These are phyloP conservation scores for Simmondsia chinensis DNA, from an alignment of 148 eudicot genomes.

Conservation along the genomic window DNA sequence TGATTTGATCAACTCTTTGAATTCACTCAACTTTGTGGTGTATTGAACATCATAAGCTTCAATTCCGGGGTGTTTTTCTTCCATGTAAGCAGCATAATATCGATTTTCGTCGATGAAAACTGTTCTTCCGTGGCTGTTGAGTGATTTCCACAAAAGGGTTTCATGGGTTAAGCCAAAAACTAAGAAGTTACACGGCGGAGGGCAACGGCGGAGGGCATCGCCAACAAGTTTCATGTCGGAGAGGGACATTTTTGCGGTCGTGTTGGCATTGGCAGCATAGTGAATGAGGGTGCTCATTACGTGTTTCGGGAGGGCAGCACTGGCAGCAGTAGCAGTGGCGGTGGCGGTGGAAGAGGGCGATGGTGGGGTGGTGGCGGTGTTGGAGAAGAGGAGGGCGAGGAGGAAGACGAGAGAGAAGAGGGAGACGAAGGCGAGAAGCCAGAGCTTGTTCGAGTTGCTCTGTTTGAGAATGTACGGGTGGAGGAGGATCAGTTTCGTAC, in stretches of 20 bases:
- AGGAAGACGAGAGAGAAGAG: conserved; percentile 49
- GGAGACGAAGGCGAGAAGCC: conserved; percentile 54
- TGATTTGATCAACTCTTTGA: conserved; percentile 30
- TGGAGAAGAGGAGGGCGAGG: conserved; percentile 48
- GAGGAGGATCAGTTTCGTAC: conserved; percentile 62
- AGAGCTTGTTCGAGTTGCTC: conserved; percentile 47
- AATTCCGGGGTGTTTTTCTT: conserved; percentile 63
- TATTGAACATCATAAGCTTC: conserved; percentile 74
- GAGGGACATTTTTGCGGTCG: conserved; percentile 46
- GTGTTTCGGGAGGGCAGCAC: conserved; percentile 23
- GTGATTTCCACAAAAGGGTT: conserved; percentile 65
- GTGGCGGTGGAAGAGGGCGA: conserved; percentile 7
- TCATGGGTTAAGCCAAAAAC: conserved; percentile 72
- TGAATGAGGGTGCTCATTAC: conserved; percentile 56
- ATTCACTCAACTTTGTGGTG: conserved; percentile 44
- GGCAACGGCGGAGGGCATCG: conserved; percentile 44
- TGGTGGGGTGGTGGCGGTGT: conserved; percentile 20
- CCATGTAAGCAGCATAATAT: conserved; percentile 68
- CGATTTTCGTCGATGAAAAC: conserved; percentile 65
- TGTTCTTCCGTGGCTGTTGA: conserved; percentile 56
- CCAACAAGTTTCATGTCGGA: conserved; percentile 46
- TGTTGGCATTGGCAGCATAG: conserved; percentile 58
- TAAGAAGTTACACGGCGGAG: conserved; percentile 57
- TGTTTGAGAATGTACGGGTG: conserved; percentile 81
- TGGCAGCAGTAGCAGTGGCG: conserved; percentile 8